Evolutionary conservation across 2,329 filamentous ascomycete species (phyloP).

Genomic region (Calonectria multiphialidica): DNA sequence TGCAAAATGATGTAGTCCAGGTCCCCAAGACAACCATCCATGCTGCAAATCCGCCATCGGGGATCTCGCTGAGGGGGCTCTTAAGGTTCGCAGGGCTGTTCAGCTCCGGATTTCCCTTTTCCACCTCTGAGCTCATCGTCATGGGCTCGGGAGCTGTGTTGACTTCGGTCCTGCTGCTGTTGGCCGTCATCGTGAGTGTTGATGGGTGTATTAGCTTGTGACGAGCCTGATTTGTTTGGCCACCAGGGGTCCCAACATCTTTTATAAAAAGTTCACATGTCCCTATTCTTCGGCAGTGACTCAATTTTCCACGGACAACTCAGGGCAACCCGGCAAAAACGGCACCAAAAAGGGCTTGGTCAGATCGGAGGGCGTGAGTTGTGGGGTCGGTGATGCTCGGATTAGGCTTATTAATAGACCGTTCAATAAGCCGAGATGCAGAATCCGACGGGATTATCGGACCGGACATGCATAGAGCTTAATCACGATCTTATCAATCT

Average conservation of each 20-base stretch:
- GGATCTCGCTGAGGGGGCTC: neutral
- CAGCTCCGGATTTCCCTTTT: neutral
- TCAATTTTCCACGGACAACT: neutral
- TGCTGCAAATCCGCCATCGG: slow-evolving; percentile 45
- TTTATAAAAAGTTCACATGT: neutral
- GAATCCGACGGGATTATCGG: neutral
- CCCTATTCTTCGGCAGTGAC: neutral
- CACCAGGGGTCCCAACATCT: neutral
- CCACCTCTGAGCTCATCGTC: neutral
- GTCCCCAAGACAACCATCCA: slow-evolving; percentile 53
- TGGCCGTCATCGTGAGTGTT: neutral
- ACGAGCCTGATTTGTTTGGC: neutral
- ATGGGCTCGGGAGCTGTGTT: neutral
- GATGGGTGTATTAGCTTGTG: neutral
- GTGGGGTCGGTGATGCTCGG: neutral
- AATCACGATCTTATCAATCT: neutral
- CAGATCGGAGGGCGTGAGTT: neutral
- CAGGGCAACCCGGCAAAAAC: neutral
- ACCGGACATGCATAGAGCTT: neutral
- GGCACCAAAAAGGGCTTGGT: neutral
- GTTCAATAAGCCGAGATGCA: neutral
- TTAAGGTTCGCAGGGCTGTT: neutral
- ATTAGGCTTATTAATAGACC: neutral
- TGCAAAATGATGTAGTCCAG: slow-evolving; percentile 54
- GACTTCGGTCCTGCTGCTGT: slow-evolving; percentile 7